Evolutionary conservation across 192 early-diverging fungal species (phyloP).

Genomic region (Gaertneriomyces sp.): DNA sequence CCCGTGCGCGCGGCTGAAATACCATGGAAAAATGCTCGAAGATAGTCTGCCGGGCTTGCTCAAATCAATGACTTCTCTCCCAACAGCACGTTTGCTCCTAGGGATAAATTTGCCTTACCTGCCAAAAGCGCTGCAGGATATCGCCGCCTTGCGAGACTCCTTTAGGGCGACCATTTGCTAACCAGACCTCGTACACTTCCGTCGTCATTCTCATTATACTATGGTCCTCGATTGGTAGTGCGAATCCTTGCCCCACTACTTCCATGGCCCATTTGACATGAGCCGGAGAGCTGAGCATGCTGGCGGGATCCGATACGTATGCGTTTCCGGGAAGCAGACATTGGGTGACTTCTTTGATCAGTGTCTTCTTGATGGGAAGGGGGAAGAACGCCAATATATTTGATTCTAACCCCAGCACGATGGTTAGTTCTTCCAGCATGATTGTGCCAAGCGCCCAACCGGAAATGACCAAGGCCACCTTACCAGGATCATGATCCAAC

Average conservation of each 20-base stretch:
- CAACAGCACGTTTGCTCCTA: too few species aligned
- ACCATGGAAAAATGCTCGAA: constrained; percentile 75
- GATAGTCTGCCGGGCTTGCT: constrained; percentile 49
- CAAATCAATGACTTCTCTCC: too few species aligned
- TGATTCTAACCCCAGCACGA: constrained; percentile 49
- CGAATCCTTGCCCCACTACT: constrained; percentile 78
- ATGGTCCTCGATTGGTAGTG: constrained; percentile 72
- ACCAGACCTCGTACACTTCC: constrained; percentile 73
- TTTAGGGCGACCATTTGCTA: constrained; percentile 63
- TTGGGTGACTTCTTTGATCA: constrained; percentile 69
- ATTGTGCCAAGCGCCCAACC: neutral
- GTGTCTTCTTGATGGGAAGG: constrained; percentile 53
- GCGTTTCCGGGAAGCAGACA: constrained; percentile 33
- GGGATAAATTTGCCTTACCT: constrained; percentile 37
- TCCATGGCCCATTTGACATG: constrained; percentile 86
- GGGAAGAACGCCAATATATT: constrained; percentile 69
- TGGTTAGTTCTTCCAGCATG: neutral
- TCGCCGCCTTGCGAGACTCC: constrained; percentile 26
- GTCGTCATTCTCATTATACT: constrained; percentile 61
- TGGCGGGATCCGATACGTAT: constrained; percentile 48
- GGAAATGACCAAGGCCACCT: constrained; percentile 6
- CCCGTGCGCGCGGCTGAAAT: constrained; percentile 54
- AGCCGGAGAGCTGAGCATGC: constrained; percentile 62
- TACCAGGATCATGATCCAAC: constrained; percentile 70
- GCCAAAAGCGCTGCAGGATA: constrained; percentile 69